Base-by-base conservation (phyloP, 768 basidiomycete species). In the Tricholoma matsutake region DNA sequence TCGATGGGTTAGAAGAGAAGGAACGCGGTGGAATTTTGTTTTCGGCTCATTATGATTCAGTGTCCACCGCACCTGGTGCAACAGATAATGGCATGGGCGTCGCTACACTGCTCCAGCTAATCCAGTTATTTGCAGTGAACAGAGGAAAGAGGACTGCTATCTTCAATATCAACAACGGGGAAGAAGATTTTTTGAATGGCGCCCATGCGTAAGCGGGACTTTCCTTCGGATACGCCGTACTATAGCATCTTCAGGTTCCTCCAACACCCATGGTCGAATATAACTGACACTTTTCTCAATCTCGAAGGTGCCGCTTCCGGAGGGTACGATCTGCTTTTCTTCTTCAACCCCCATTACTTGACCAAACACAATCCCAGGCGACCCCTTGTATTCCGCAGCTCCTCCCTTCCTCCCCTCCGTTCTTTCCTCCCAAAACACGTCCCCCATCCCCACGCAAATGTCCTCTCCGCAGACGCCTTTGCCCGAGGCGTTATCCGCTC, bases 161-260 rank as follows among this genome's bases (percentile, higher is more conserved):
- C 3, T 92, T 94, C 77, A 91, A 93, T 66, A 82, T 92, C 70
- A 94, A 94, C 71, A 93, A 94, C 62, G 92, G 88, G 1, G 92
- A 94, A 68, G 92, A 94, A 66, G 85, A 91, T 69, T 83, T 86
- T 34, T 70, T 93, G 64, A 81, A 87, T 61, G 92, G 92, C 22
- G 87, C 91, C 7, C 86, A 86, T 67, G 77, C 80, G 83, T 91
- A 55, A 52, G 69, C 71, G 5, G 9, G 16, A 6, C 10, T 51
- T 10, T 35, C 11, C 49, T 20, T 58, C 14, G 70, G 22, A 0
- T 54, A 32, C 22, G 11, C 28, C 37, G 29, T 18, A 4, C 14
- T n/a, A n/a, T 47, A 31, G 35, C 7, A 4, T 59, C 11, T 59
- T 32, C 63, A 89, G 88, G 8, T 91, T 90, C 68, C 66, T 91